phyloP scores from a whole-genome alignment of 345 rosid species.

The Combretum micranthum region DNA sequence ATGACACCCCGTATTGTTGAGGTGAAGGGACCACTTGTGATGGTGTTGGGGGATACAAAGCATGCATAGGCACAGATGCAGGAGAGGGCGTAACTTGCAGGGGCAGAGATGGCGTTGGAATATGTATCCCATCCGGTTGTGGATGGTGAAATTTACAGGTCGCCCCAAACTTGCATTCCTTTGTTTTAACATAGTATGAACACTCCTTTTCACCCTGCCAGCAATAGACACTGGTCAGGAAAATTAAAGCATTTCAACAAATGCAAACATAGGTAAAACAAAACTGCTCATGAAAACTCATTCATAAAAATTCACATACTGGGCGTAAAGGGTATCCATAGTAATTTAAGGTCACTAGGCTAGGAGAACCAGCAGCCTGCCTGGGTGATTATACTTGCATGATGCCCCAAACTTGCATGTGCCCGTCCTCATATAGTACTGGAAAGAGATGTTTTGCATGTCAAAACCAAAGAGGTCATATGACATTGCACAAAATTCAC shows the following conservation, averaged over 20 bases:
- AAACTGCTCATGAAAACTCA: background rate
- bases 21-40: slow-evolving; percentile 54
- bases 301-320: slow-evolving; percentile 42
- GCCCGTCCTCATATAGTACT: slow-evolving; percentile 87
- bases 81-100: slow-evolving; percentile 40
- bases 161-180: slow-evolving; percentile 81
- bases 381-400: slow-evolving; percentile 94
- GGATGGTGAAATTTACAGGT: slow-evolving; percentile 94
- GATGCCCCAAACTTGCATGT: slow-evolving; percentile 90
- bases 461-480: background rate
- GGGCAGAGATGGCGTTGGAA: slow-evolving; percentile 42
- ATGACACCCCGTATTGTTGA: slow-evolving; percentile 67
- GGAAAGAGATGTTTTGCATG: slow-evolving; percentile 13
- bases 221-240: background rate
- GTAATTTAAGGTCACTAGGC: slow-evolving; percentile 45
- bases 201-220: slow-evolving; percentile 91
- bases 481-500: no score
- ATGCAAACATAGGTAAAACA: background rate
- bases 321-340: slow-evolving; percentile 78
- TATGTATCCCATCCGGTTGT: slow-evolving; percentile 38
- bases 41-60: slow-evolving; percentile 50
- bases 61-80: slow-evolving; percentile 24
- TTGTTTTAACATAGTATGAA: slow-evolving; percentile 76
- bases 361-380: slow-evolving; percentile 54
- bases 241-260: background rate